Conservation (phyloP, 2,329 filamentous ascomycete species). For the Lecanicillium sp. region DNA sequence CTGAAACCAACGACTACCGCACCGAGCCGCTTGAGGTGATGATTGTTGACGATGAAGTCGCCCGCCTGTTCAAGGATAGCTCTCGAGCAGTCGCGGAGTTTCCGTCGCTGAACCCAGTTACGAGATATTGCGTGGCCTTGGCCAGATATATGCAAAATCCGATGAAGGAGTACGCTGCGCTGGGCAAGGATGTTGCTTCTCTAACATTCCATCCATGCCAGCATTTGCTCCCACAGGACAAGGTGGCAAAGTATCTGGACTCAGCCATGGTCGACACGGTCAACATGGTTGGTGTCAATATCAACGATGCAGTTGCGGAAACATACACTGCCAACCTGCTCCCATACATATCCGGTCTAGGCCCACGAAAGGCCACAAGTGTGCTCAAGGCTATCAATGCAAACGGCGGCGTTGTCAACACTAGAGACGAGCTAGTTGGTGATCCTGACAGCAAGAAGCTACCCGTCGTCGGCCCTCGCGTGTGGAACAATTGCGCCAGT, state of each 20-base stretch:
- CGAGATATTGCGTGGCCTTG: slow-evolving; percentile 81
- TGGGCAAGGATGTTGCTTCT: slow-evolving; percentile 81
- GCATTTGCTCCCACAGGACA: slow-evolving; percentile 78
- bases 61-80: slow-evolving; percentile 91
- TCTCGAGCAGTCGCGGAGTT: slow-evolving; percentile 71
- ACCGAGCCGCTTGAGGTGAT: slow-evolving; percentile 80
- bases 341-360: slow-evolving; percentile 84
- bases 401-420: slow-evolving; percentile 79
- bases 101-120: slow-evolving; percentile 68
- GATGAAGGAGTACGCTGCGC: slow-evolving; percentile 89
- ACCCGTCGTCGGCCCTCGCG: slow-evolving; percentile 76
- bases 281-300: slow-evolving; percentile 89
- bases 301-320: slow-evolving; percentile 84
- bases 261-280: slow-evolving; percentile 99
- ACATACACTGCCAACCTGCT: slow-evolving; percentile 77
- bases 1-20: slow-evolving; percentile 64
- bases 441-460: slow-evolving; percentile 72
- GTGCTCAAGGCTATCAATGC: slow-evolving; percentile 71
- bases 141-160: slow-evolving; percentile 92
- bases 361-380: slow-evolving; percentile 81
- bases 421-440: slow-evolving; percentile 80
- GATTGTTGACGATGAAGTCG: slow-evolving; percentile 92
- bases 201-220: slow-evolving; percentile 87
- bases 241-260: slow-evolving; percentile 77
- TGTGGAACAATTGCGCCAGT: slow-evolving; percentile 96